Base-by-base conservation (phyloP, 2,329 filamentous ascomycete species). In the Sclerotinia borealis region DNA sequence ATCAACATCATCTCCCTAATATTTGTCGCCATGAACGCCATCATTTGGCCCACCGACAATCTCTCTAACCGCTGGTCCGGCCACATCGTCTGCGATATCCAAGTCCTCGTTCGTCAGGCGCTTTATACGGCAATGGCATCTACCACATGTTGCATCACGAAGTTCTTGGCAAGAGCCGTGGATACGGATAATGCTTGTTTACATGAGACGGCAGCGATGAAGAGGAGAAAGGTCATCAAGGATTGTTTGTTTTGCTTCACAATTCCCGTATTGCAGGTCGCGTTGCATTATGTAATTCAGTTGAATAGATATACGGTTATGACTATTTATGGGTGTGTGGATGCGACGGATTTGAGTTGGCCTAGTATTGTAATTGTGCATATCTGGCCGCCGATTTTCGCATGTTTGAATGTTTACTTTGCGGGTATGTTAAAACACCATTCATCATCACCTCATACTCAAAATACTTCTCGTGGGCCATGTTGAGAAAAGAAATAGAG, bases 11-110 rank as follows among this genome's bases (percentile, higher is more conserved):
- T 85, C n/a, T 72, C 80, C 64, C 87, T 88, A 69, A 63, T 86
- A 60, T 79, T 83, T 72, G 82, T 79, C 67, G 78, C 85, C 66
- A 74, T 85, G 77, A 90, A 90, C 70, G 78, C 85, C 1, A 72
- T 88, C 56, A 80, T 89, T 65, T 91, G 87, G 87, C 80, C 82
- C 0, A 82, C 78, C 9, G 83, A 87, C 67, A 76, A 88, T 67
- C 69, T 81, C 15, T 43, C 70, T 0, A 72, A 75, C 7, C 90
- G 82, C 80, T 90, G 81, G 80, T 60, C 63, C 2, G 88, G 88
- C 5, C 70, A 73, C 6, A 81, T 80, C 2, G 81, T 87, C 64
- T 91, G 88, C 74, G 87, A 91, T 72, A 76, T 90, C 55, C 80
- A 89, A 68, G 78, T 81, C 61, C 85, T 86, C 66, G 70, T 90